phyloP scores from a whole-genome alignment of 352 stramenopile species.

The Pythium aristosporum region DNA sequence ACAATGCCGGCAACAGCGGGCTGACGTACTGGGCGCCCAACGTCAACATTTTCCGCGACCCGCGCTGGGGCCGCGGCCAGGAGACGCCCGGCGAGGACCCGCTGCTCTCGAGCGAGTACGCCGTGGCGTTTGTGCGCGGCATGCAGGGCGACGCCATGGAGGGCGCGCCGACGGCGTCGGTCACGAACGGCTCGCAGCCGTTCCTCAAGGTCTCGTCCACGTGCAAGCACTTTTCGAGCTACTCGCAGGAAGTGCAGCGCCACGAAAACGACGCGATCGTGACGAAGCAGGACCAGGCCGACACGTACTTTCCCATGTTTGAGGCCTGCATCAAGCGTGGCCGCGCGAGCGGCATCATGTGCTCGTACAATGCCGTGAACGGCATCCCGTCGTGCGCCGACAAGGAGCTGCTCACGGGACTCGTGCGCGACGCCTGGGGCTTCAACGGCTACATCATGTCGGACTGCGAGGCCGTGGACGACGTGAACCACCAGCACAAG shows the following conservation, averaged over 20 bases:
- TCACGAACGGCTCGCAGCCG: neutral
- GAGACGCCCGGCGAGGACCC: conserved; percentile 92
- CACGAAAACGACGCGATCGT: conserved; percentile 89
- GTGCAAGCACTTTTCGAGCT: conserved; percentile 93
- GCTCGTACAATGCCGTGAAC: conserved; percentile 95
- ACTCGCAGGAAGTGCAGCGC: conserved; percentile 79
- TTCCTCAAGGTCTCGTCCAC: conserved; percentile 83
- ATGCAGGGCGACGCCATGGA: conserved; percentile 75
- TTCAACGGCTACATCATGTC: conserved; percentile 92
- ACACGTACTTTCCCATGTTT: conserved; percentile 90
- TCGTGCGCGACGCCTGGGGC: conserved; percentile 82
- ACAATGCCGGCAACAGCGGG: conserved; percentile 72
- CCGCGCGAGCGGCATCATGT: conserved; percentile 90
- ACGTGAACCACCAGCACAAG: conserved; percentile 77
- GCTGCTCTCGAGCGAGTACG: conserved; percentile 83
- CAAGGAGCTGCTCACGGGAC: conserved; percentile 65
- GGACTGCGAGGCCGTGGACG: conserved; percentile 88
- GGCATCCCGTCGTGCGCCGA: conserved; percentile 90
- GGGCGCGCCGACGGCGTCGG: neutral
- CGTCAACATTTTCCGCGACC: conserved; percentile 93
- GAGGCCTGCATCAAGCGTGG: conserved; percentile 79
- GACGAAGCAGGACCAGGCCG: conserved; percentile 79
- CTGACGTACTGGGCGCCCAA: conserved; percentile 93
- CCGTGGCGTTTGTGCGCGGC: conserved; percentile 75
- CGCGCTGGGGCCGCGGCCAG: conserved; percentile 89